Evolutionary conservation across 768 basidiomycete species (phyloP).

Genomic region (Boletus tylopilopsis): DNA sequence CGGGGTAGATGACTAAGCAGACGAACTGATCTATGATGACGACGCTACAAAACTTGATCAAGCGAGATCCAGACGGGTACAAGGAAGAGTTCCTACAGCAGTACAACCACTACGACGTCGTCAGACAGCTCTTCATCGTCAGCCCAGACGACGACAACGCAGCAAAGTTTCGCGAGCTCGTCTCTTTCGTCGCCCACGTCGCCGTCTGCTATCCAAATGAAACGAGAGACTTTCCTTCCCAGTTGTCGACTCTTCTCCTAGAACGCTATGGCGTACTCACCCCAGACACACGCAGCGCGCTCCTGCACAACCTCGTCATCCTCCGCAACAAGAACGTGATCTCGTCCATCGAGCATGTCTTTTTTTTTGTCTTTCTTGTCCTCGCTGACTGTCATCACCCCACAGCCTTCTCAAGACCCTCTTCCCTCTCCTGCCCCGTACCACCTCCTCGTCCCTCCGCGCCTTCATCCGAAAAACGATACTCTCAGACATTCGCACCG

Average conservation of each 20-base stretch:
- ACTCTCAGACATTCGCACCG: constrained; percentile 86
- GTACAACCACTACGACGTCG: constrained; percentile 92
- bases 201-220: constrained; percentile 80
- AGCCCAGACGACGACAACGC: constrained; percentile 84
- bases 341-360: constrained; percentile 81
- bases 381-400: constrained; percentile 1
- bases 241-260: constrained; percentile 73
- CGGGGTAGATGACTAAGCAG: constrained; percentile 20
- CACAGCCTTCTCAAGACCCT: constrained; percentile 80
- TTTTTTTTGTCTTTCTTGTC: background rate
- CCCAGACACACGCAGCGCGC: constrained; percentile 77
- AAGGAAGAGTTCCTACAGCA: constrained; percentile 95
- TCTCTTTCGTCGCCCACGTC: constrained; percentile 89
- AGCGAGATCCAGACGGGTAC: constrained; percentile 86
- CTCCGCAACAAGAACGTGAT: constrained; percentile 91
- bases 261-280: constrained; percentile 72
- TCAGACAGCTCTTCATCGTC: constrained; percentile 78
- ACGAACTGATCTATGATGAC: background rate
- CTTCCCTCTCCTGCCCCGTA: constrained; percentile 95
- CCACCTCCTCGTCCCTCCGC: constrained; percentile 80
- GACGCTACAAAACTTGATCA: constrained; percentile 96
- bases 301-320: constrained; percentile 91
- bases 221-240: constrained; percentile 79
- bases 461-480: constrained; percentile 90
- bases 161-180: constrained; percentile 79